phyloP scores from a whole-genome alignment of 768 basidiomycete species.

The Suillus cothurnatus region DNA sequence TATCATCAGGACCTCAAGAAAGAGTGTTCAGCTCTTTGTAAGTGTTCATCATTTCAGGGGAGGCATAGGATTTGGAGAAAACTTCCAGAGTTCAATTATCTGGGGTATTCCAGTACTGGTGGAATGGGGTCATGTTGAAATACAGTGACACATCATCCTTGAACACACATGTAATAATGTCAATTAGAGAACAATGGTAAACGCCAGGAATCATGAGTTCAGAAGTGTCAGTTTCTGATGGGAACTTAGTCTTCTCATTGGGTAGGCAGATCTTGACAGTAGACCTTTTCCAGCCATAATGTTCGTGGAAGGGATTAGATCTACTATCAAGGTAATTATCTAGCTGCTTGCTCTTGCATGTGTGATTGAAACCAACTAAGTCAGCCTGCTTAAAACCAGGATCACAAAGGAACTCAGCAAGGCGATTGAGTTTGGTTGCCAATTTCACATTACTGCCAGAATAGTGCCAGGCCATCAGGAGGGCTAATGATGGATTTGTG shows the following conservation, averaged over 20 bases:
- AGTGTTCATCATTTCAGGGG: not conserved
- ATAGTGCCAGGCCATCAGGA: conserved; percentile 36
- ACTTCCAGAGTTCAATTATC: not conserved
- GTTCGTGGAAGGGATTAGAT: conserved; percentile 11
- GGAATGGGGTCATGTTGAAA: conserved; percentile 15
- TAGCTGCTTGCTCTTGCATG: not conserved
- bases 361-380: conserved; percentile 21
- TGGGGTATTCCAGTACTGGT: conserved; percentile 3
- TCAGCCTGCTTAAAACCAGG: conserved; percentile 24
- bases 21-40: not conserved
- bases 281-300: conserved; percentile 12
- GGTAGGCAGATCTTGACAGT: conserved; percentile 3
- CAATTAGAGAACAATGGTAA: not conserved
- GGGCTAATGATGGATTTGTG: conserved; percentile 22
- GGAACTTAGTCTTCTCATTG: conserved; percentile 8
- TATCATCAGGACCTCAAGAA: not conserved
- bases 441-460: conserved; percentile 31
- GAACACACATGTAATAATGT: conserved; percentile 12
- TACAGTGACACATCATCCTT: not conserved
- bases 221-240: conserved; percentile 6
- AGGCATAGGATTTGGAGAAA: conserved; percentile 11
- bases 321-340: conserved; percentile 7
- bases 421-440: conserved; percentile 21
- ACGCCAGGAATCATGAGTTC: not conserved
- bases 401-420: conserved; percentile 29